Conservation (phyloP, 306 rosid genomes). For the Dryas drummondii region DNA sequence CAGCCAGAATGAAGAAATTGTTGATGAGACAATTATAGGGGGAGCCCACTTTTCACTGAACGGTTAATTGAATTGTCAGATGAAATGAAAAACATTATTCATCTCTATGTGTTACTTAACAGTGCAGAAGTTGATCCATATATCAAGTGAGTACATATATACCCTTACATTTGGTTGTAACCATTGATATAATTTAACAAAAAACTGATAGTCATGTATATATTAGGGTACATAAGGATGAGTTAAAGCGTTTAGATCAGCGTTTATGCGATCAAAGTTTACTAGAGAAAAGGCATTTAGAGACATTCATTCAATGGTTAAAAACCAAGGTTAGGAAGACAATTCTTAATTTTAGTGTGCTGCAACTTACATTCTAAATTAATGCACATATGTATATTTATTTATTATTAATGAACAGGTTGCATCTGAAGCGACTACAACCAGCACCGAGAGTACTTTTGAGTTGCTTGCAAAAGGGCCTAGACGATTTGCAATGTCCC, state of each 20-base stretch:
- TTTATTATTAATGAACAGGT: background rate
- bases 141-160: background rate
- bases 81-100: background rate
- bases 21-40: background rate
- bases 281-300: background rate
- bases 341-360: no score
- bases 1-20: background rate
- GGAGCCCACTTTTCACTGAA: background rate
- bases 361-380: no score
- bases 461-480: conserved; percentile 4
- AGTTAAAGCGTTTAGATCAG: background rate
- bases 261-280: background rate
- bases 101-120: background rate
- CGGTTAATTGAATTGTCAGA: background rate
- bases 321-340: background rate
- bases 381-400: background rate
- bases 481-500: background rate
- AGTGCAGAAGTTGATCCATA: background rate
- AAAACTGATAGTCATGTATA: background rate
- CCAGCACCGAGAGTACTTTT: no score
- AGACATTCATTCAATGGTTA: background rate
- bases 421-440: background rate
- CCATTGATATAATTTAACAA: background rate
- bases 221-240: background rate
- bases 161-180: no score